Evolutionary conservation across 2,329 filamentous ascomycete species (phyloP).

Genomic region (Furcasterigmium furcatum): DNA sequence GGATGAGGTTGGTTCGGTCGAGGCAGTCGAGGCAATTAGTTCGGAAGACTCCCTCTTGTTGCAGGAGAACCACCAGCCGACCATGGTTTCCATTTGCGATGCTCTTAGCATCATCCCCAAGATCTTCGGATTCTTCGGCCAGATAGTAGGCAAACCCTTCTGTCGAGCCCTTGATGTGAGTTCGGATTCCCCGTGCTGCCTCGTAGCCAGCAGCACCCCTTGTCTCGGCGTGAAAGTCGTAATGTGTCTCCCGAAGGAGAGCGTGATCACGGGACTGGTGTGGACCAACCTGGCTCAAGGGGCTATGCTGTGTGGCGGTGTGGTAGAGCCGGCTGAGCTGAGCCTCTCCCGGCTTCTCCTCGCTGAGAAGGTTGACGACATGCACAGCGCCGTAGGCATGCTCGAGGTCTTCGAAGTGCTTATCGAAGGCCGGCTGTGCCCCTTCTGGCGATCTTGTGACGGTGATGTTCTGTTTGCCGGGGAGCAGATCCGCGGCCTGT

Average conservation of each 20-base stretch:
- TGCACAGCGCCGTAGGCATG: conserved; percentile 86
- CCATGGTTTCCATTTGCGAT: conserved; percentile 27
- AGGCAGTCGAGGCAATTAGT: conserved; percentile 96
- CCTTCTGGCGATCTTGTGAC: conserved; percentile 86
- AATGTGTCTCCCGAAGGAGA: conserved; percentile 78
- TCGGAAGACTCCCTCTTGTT: conserved; percentile 93
- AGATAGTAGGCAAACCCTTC: conserved; percentile 92
- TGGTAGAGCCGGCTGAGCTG: conserved; percentile 80
- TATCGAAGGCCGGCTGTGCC: conserved; percentile 91
- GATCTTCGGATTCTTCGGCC: conserved; percentile 66
- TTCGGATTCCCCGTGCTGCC: conserved; percentile 79
- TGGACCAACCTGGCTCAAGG: conserved; percentile 60
- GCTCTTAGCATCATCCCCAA: conserved; percentile 31
- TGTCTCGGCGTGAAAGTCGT: conserved; percentile 95
- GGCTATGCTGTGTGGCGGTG: conserved; percentile 70
- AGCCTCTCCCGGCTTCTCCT: conserved; percentile 79
- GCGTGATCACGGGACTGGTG: conserved; percentile 64
- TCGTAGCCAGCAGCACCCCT: conserved; percentile 84
- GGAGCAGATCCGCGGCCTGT: conserved; percentile 81
- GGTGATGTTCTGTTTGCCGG: conserved; percentile 91
- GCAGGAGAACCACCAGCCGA: conserved; percentile 67
- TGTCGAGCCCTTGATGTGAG: conserved; percentile 73
- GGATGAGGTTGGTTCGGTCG: conserved; percentile 92
- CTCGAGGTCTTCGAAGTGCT: conserved; percentile 87
- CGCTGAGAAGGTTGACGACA: conserved; percentile 90